phyloP scores from a whole-genome alignment of 192 early-diverging fungal species.

The Thamnidium elegans region DNA sequence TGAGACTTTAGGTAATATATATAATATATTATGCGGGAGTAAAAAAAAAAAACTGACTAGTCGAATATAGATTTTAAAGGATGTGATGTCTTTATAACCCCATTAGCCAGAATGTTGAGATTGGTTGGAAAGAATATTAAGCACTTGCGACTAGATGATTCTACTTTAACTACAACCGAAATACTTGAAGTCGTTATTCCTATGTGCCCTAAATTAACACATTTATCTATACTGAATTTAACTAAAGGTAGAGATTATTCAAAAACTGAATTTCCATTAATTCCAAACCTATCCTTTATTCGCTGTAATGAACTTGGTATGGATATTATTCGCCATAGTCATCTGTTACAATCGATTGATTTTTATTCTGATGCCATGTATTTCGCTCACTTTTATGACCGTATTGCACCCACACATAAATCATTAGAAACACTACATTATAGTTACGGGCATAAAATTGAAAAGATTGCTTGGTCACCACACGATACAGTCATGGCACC shows the following conservation, averaged over 20 bases:
- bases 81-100: conserved; percentile 2
- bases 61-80: not conserved
- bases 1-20: conserved; percentile 5
- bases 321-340: not conserved
- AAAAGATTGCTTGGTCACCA: too few relatives aligned
- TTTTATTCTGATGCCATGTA: not conserved
- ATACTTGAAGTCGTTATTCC: not conserved
- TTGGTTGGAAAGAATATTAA: conserved; percentile 13
- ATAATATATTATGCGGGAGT: not conserved
- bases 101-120: not conserved
- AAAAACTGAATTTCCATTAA: not conserved
- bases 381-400: not conserved
- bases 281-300: not conserved
- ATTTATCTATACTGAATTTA: not conserved
- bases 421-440: too few relatives aligned
- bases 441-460: too few relatives aligned
- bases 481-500: too few relatives aligned
- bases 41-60: not conserved
- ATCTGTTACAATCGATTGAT: not conserved
- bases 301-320: not conserved
- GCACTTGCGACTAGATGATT: not conserved
- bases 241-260: not conserved
- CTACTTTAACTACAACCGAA: not conserved
- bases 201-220: conserved; percentile 6
- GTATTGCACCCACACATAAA: too few relatives aligned